Evolutionary conservation across 169 alveolate genomes (phyloP).

Genomic region (Amoebophrya sp.): DNA sequence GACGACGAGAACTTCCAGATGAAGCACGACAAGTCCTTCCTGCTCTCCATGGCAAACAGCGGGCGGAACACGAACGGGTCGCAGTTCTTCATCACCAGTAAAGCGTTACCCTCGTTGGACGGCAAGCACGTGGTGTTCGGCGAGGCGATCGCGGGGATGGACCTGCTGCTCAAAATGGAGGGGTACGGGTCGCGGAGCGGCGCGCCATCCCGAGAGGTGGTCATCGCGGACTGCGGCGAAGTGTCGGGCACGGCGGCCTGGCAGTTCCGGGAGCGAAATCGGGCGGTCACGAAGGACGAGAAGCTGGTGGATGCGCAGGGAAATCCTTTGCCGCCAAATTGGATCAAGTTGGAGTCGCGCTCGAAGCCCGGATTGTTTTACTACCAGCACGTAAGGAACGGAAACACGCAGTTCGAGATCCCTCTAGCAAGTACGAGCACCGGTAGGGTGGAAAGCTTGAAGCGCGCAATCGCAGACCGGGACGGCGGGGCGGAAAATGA

Average conservation of each 20-base stretch:
- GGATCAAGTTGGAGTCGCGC: background rate
- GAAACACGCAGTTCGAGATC: background rate
- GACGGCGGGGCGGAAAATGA: background rate
- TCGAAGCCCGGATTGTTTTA: background rate
- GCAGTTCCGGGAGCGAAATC: background rate
- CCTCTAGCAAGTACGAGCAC: background rate
- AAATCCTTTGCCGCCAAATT: background rate
- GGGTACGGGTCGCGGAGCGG: background rate
- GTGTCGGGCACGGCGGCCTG: background rate
- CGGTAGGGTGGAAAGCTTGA: background rate
- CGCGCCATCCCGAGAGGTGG: background rate
- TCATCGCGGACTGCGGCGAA: background rate
- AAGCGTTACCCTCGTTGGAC: conserved; percentile 91
- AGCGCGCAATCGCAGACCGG: background rate
- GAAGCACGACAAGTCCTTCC: background rate
- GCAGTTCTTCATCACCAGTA: conserved; percentile 95
- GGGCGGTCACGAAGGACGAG: background rate
- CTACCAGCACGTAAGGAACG: background rate
- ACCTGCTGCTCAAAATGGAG: background rate
- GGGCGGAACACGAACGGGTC: conserved; percentile 92
- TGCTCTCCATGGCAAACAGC: background rate
- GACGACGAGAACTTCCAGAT: conserved; percentile 78
- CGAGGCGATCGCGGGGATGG: conserved; percentile 57
- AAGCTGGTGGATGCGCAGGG: background rate
- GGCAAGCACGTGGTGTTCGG: conserved; percentile 97